These are phyloP conservation scores for Gymnopilus junonius DNA, from an alignment of 768 basidiomycete genomes.

Conservation along the genomic window DNA sequence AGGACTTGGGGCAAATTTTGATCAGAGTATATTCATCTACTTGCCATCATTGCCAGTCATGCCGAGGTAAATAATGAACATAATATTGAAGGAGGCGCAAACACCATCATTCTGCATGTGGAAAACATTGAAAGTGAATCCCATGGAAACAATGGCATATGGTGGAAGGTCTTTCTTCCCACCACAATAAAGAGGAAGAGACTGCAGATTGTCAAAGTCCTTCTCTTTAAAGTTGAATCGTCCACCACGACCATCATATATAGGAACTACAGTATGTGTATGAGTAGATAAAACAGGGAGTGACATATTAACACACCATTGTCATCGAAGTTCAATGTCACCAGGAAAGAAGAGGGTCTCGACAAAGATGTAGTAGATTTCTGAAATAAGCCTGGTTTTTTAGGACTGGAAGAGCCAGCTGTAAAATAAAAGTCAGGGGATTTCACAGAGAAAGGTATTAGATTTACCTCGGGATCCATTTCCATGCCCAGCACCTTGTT, in stretches of 20 bases:
- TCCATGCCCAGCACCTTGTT: not conserved
- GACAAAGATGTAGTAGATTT: too few relatives aligned
- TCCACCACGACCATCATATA: not conserved
- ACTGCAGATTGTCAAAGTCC: not conserved
- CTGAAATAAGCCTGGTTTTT: not conserved
- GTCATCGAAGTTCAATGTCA: not conserved
- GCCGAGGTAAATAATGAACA: not conserved
- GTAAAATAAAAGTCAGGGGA: not conserved
- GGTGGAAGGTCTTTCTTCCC: not conserved
- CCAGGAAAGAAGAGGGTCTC: too few relatives aligned
- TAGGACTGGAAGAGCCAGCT: not conserved
- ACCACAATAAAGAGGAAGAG: not conserved
- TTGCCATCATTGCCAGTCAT: not conserved
- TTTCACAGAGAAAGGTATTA: not conserved
- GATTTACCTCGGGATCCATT: not conserved
- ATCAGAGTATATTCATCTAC: too few relatives aligned
- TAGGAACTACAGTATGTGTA: not conserved
- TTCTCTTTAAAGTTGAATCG: not conserved
- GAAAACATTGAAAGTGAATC: not conserved
- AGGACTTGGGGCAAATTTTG: too few relatives aligned
- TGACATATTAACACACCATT: not conserved
- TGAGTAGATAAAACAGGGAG: not conserved
- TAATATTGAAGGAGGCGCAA: not conserved
- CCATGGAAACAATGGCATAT: not conserved
- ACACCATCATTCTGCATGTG: not conserved